phyloP scores from a whole-genome alignment of 768 basidiomycete genomes.

The Sistotremastrum suecicum region DNA sequence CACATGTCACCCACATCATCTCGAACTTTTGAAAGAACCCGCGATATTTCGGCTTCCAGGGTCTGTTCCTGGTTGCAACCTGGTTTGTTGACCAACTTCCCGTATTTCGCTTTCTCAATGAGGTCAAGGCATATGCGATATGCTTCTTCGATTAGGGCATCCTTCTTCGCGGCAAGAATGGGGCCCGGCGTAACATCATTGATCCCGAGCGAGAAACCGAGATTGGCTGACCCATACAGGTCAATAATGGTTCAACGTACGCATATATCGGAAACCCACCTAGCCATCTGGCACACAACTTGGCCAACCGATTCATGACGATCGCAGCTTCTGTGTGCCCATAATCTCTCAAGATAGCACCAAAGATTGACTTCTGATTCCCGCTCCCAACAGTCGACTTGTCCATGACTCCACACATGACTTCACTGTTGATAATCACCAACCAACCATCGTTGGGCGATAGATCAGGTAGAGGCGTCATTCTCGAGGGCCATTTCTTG shows the following conservation, averaged over 20 bases:
- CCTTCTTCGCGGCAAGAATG: conserved; percentile 65
- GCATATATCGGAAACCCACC: conserved; percentile 33
- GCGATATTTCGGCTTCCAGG: conserved; percentile 90
- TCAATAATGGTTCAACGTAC: conserved; percentile 4
- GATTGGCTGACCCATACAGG: conserved; percentile 57
- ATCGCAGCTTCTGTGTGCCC: conserved; percentile 87
- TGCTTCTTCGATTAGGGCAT: conserved; percentile 72
- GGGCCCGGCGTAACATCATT: conserved; percentile 97
- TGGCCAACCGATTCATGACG: conserved; percentile 94
- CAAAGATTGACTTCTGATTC: conserved; percentile 99
- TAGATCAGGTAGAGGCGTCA: conserved; percentile 58
- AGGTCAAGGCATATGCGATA: conserved; percentile 78
- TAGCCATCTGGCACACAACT: conserved; percentile 88
- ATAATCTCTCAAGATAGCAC: conserved; percentile 94
- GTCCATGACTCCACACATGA: conserved; percentile 99
- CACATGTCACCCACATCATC: conserved; percentile 94
- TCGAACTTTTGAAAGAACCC: conserved; percentile 86
- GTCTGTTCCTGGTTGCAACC: conserved; percentile 97
- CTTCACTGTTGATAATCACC: conserved; percentile 92
- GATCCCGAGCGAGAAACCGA: conserved; percentile 95
- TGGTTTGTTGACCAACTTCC: conserved; percentile 90
- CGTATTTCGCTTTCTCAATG: conserved; percentile 82
- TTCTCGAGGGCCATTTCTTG: conserved; percentile 42
- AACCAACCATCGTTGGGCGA: conserved; percentile 97
- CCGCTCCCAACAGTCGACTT: conserved; percentile 96